Percentiles rank a stretch among this genome's conserved stretches.
Evolutionary conservation across 345 rosid genomes (phyloP).

Genomic region (Pugionium cornutum): DNA sequence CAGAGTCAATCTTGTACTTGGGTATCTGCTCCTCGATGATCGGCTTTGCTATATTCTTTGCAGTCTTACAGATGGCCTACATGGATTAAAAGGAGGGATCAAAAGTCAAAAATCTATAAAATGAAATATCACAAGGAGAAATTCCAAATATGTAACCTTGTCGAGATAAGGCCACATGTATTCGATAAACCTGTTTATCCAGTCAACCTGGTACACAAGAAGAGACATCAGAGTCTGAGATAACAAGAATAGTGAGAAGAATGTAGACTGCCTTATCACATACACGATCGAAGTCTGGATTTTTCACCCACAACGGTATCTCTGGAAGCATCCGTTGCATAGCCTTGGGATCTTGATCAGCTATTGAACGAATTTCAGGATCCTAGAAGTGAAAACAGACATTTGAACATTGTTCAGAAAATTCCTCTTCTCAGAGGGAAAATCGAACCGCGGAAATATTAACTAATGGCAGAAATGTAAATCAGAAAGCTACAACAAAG

Average conservation of each 20-base stretch:
- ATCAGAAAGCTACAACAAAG: too few relatives aligned
- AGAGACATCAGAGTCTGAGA: slow-evolving; percentile 16
- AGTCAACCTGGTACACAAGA: slow-evolving; percentile 62
- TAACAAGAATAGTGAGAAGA: slow-evolving; percentile 10
- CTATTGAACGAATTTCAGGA: slow-evolving; percentile 67
- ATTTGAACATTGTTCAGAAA: too few relatives aligned
- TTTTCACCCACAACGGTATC: slow-evolving; percentile 93
- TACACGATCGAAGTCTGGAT: slow-evolving; percentile 92
- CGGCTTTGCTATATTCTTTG: slow-evolving; percentile 64
- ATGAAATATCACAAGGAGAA: not conserved
- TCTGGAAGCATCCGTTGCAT: slow-evolving; percentile 88
- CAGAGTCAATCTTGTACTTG: slow-evolving; percentile 86
- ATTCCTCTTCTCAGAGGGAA: too few relatives aligned
- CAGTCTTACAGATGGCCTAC: slow-evolving; percentile 89
- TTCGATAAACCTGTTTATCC: slow-evolving; percentile 79
- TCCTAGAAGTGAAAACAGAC: slow-evolving; percentile 44
- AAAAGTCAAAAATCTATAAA: slow-evolving; percentile 12
- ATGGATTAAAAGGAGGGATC: slow-evolving; percentile 1
- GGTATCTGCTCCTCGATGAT: slow-evolving; percentile 93
- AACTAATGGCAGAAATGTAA: too few relatives aligned
- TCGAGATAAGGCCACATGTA: slow-evolving; percentile 95
- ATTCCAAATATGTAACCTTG: slow-evolving; percentile 58
- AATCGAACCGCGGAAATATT: too few relatives aligned
- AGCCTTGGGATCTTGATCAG: slow-evolving; percentile 71
- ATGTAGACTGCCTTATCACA: slow-evolving; percentile 35